Evolutionary conservation across 371 early-diverging fungal species (phyloP), one percentile per base, ranked within the genome.

Genomic region (Rhizopus arrhizus): DNA sequence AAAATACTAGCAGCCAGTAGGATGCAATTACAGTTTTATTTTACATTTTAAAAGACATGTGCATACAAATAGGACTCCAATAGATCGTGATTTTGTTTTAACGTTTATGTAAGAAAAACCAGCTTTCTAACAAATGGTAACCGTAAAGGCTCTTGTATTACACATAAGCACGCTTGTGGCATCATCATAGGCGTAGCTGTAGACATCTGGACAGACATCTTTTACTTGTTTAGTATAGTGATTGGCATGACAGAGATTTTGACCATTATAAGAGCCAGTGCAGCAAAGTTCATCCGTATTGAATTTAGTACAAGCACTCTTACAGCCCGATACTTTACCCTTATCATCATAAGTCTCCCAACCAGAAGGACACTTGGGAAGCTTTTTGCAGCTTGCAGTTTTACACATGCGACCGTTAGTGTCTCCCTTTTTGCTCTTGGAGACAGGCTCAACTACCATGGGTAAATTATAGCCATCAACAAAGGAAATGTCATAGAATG

Each of bases 171-270:
- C 78, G 56, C 68, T 69, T 7, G 72, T 72, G 16, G 51, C 58
- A 61, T 84, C 85, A 64, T 84, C 85, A 57, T 75, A 84, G 50
- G 80, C 80, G 62, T 75, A 84, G 31, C 69, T 72, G 66, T 84
- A 84, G 7, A 73, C 82, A 64, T 82, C 74, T 5, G 79, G 78
- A 59, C 80, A 79, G 9, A 43, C 61, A 34, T 42, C 58, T 53
- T 77, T 72, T 31, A 77, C 73, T 5, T 47, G 53, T 2, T 59
- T 36, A 28, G 80, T 61, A 32, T 64, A 80, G n/a, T 55, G n/a
- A 48, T 64, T 73, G 15, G 68, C 53, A 6, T 45, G 53, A 36
- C 80, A 80, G 16, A 53, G 56, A 11, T 63, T 32, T 33, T 69
- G 68, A n/a, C 56, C 49, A 40, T 68, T 61, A 49, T 62, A 68